Conservation (phyloP, 164 flowering plant species). For the Berberis thunbergii region DNA sequence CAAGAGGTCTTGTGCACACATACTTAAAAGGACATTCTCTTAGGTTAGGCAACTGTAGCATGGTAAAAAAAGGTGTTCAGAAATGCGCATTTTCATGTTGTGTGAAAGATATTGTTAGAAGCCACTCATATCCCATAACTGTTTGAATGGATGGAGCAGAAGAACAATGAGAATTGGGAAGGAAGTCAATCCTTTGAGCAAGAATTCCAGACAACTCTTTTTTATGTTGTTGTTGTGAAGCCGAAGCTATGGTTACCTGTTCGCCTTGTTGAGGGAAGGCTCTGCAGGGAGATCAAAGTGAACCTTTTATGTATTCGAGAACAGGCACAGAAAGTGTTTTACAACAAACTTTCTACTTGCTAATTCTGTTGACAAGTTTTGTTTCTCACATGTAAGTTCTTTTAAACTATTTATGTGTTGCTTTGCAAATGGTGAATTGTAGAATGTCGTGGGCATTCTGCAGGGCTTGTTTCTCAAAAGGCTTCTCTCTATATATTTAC, state of each 20-base stretch:
- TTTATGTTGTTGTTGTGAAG: slow-evolving; percentile 54
- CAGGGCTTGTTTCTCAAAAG: too few species aligned
- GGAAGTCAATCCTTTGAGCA: slow-evolving; percentile 14
- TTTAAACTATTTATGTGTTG: too few species aligned
- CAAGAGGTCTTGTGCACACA: too few species aligned
- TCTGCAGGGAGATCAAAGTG: slow-evolving; percentile 54
- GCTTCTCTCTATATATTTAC: too few species aligned
- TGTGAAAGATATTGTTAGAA: background rate
- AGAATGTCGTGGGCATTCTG: too few species aligned
- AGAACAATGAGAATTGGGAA: slow-evolving; percentile 9
- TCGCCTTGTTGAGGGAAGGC: slow-evolving; percentile 60
- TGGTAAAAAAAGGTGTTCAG: too few species aligned
- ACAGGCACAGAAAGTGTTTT: slow-evolving; percentile 28
- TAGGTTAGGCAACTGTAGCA: too few species aligned
- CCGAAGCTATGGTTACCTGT: slow-evolving; percentile 86
- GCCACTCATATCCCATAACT: background rate
- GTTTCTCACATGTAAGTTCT: background rate
- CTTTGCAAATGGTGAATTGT: too few species aligned
- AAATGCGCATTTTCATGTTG: too few species aligned
- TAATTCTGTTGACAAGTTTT: slow-evolving; percentile 5
- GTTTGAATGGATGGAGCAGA: slow-evolving; percentile 16
- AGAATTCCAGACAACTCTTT: slow-evolving; percentile 39
- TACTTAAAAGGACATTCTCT: too few species aligned
- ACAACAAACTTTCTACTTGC: slow-evolving; percentile 11
- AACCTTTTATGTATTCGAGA: slow-evolving; percentile 48